phyloP scores from a whole-genome alignment of 345 rosid genomes.

The Melaleuca quinquenervia region DNA sequence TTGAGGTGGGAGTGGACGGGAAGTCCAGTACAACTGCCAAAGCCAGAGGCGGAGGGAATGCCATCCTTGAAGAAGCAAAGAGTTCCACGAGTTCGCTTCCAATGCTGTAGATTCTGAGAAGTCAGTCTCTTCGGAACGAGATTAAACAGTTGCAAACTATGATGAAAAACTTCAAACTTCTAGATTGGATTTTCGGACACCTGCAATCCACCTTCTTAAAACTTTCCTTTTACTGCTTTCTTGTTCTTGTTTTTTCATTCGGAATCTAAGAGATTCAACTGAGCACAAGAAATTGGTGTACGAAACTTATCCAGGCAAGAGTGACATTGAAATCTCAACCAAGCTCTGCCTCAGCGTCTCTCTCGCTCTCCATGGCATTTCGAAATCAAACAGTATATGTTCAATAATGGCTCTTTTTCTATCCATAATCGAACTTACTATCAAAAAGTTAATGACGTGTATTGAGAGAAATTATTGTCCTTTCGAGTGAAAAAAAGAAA shows the following conservation, averaged over 20 bases:
- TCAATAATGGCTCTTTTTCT: background rate
- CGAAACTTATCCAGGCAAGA: background rate
- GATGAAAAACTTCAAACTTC: no score
- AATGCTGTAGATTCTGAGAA: background rate
- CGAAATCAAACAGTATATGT: background rate
- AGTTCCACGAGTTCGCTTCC: constrained; percentile 26
- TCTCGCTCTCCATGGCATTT: background rate
- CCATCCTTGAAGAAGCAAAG: constrained; percentile 26
- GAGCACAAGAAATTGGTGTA: background rate
- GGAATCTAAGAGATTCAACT: background rate
- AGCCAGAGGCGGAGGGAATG: constrained; percentile 16
- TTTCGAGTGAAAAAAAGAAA: background rate
- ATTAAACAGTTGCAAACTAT: no score
- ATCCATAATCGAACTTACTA: background rate
- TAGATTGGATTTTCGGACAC: no score
- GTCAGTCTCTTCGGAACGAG: background rate
- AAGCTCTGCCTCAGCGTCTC: background rate
- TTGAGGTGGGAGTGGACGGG: constrained; percentile 56
- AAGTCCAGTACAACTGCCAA: constrained; percentile 69
- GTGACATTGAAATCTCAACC: background rate
- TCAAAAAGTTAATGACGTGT: background rate
- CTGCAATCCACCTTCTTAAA: background rate
- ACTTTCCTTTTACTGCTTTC: background rate
- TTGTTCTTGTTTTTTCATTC: background rate
- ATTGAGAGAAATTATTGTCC: background rate